These are phyloP conservation scores for Teunomyces pallodes DNA, from an alignment of 805 yeast species.

Conservation along the genomic window DNA sequence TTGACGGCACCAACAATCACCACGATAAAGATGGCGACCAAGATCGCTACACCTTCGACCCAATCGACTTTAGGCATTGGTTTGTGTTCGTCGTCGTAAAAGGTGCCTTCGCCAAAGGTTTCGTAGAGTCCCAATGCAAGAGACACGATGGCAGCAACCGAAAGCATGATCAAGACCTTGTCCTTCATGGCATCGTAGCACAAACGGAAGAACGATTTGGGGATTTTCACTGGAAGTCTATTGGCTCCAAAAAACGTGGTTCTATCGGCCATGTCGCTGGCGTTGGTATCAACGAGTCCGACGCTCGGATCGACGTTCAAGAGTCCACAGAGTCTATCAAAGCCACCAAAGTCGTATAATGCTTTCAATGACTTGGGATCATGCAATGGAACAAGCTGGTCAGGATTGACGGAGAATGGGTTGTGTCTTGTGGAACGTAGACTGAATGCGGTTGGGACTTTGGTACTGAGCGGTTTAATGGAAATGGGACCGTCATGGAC, in stretches of 20 bases:
- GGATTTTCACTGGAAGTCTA: slow-evolving; percentile 64
- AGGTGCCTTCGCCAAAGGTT: slow-evolving; percentile 79
- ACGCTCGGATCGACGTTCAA: slow-evolving; percentile 34
- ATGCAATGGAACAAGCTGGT: slow-evolving; percentile 47
- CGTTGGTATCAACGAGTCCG: slow-evolving; percentile 42
- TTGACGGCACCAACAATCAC: slow-evolving; percentile 93
- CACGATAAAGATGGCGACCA: slow-evolving; percentile 86
- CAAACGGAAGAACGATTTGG: slow-evolving; percentile 64
- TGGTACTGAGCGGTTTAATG: background rate
- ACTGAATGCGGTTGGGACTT: background rate
- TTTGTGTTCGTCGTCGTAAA: slow-evolving; percentile 75
- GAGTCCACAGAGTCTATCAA: slow-evolving; percentile 27
- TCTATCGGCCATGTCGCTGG: slow-evolving; percentile 37
- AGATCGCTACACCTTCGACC: slow-evolving; percentile 98
- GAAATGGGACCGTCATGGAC: slow-evolving; percentile 2
- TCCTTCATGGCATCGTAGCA: slow-evolving; percentile 87
- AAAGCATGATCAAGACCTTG: slow-evolving; percentile 78
- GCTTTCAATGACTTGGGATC: slow-evolving; percentile 58
- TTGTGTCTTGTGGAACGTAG: background rate
- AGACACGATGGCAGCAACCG: slow-evolving; percentile 85
- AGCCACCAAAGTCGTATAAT: slow-evolving; percentile 46
- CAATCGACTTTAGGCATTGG: slow-evolving; percentile 85
- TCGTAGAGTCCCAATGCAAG: slow-evolving; percentile 90
- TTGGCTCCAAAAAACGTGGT: slow-evolving; percentile 62
- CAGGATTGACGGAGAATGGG: slow-evolving; percentile 11